Conservation (phyloP, 108 stramenopile genomes). For the Seminavis robusta region DNA sequence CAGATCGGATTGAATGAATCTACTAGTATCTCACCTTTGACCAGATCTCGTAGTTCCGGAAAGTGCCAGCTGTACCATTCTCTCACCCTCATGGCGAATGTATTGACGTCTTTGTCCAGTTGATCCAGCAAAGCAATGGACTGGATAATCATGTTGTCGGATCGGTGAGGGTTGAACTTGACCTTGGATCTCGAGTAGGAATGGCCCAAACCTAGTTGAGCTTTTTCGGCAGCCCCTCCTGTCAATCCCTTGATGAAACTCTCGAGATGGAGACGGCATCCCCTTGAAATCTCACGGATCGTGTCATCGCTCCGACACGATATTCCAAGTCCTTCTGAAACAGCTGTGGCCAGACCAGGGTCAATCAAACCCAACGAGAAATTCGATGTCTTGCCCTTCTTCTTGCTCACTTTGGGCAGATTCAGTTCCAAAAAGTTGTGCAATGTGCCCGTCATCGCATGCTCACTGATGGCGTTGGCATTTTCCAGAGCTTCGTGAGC, state of each 20-base stretch:
- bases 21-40: no score
- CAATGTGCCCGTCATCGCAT: conserved; percentile 67
- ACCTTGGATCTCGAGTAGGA: conserved; percentile 98
- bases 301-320: conserved; percentile 91
- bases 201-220: conserved; percentile 98
- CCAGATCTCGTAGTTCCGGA: conserved; percentile 94
- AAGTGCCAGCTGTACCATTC: conserved; percentile 99
- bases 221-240: conserved; percentile 89
- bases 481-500: conserved; percentile 94
- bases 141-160: conserved; percentile 99
- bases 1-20: no score
- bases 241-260: conserved; percentile 92
- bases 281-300: conserved; percentile 90
- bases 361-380: conserved; percentile 88
- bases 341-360: conserved; percentile 84
- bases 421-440: conserved; percentile 96
- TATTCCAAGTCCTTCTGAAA: conserved; percentile 85
- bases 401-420: conserved; percentile 84
- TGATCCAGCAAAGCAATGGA: conserved; percentile 98
- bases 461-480: conserved; percentile 88
- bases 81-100: conserved; percentile 98
- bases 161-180: conserved; percentile 98
- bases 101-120: conserved; percentile 99
- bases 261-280: conserved; percentile 89
- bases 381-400: conserved; percentile 50